These are phyloP conservation scores for Boletus mariae DNA, from an alignment of 1,284 basidiomycete species.

Conservation along the genomic window DNA sequence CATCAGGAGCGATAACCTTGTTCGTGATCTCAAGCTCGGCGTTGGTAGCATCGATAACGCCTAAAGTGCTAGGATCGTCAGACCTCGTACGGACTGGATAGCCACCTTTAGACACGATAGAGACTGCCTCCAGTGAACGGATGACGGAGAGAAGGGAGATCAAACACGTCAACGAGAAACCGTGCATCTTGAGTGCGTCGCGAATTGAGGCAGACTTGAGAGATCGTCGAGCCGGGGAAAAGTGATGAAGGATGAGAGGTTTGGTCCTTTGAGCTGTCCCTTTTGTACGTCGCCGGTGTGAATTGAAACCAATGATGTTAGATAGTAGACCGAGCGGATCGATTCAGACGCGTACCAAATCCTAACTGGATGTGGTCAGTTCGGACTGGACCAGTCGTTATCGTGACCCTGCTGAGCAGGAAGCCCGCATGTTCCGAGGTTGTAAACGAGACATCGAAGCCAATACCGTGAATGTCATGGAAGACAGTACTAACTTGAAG, in stretches of 20 bases:
- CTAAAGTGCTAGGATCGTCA: conserved; percentile 1
- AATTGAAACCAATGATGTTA: conserved; percentile 12
- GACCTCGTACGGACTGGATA: conserved; percentile 3
- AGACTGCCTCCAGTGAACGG: conserved; percentile 15
- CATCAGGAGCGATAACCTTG: conserved; percentile 34
- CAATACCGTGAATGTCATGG: not conserved
- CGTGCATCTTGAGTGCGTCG: conserved; percentile 23
- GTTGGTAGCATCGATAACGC: conserved; percentile 22
- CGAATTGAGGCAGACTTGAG: conserved; percentile 16
- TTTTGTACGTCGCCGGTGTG: conserved; percentile 17
- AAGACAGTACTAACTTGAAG: not conserved
- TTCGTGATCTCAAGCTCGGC: conserved; percentile 28
- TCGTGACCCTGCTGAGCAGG: not conserved
- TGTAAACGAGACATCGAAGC: too few species aligned
- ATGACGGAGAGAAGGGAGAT: conserved; percentile 14
- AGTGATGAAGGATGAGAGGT: not conserved
- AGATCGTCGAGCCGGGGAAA: conserved; percentile 5
- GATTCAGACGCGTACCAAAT: not conserved
- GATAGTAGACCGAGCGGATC: conserved; percentile 1
- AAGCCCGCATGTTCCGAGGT: not conserved
- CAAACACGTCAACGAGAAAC: conserved; percentile 9
- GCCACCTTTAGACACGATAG: conserved; percentile 10
- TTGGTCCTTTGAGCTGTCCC: not conserved
- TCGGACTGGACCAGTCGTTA: not conserved
- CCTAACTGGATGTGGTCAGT: not conserved